Evolutionary conservation across 2,329 filamentous ascomycete species (phyloP).

Genomic region (Sarocladium oryzae): DNA sequence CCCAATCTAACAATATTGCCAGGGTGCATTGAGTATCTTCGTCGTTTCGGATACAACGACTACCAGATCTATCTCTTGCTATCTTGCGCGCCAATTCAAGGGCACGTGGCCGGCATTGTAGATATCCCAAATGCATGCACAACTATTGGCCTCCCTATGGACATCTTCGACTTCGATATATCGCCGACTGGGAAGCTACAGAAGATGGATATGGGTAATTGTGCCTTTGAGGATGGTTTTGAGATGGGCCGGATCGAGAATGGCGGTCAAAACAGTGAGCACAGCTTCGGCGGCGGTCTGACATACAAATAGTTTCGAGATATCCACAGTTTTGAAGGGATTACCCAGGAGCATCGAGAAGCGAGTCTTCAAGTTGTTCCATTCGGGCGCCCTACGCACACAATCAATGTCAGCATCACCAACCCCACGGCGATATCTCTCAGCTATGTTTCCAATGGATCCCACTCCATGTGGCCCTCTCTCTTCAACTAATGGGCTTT

Average conservation of each 20-base stretch:
- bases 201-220: conserved; percentile 27
- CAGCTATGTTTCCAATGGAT: too few species aligned
- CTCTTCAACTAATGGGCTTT: too few species aligned
- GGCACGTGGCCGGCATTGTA: conserved; percentile 82
- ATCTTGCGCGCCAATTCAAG: conserved; percentile 80
- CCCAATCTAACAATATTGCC: background rate
- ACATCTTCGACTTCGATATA: conserved; percentile 94
- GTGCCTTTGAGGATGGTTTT: conserved; percentile 54
- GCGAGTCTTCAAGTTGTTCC: too few species aligned
- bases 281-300: conserved; percentile 44
- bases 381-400: too few species aligned
- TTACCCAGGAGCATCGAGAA: too few species aligned
- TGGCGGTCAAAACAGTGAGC: conserved; percentile 40
- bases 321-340: too few species aligned
- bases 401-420: too few species aligned
- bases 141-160: conserved; percentile 80
- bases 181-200: conserved; percentile 38
- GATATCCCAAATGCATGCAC: conserved; percentile 90
- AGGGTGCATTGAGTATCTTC: conserved; percentile 26
- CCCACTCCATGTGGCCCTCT: too few species aligned
- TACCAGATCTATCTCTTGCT: conserved; percentile 83
- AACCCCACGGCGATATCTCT: too few species aligned
- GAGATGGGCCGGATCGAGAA: conserved; percentile 35
- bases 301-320: conserved; percentile 32
- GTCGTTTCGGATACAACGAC: conserved; percentile 46